Base-by-base conservation (phyloP, 2,329 filamentous ascomycete genomes). In the Apiospora rasikravindrae region DNA sequence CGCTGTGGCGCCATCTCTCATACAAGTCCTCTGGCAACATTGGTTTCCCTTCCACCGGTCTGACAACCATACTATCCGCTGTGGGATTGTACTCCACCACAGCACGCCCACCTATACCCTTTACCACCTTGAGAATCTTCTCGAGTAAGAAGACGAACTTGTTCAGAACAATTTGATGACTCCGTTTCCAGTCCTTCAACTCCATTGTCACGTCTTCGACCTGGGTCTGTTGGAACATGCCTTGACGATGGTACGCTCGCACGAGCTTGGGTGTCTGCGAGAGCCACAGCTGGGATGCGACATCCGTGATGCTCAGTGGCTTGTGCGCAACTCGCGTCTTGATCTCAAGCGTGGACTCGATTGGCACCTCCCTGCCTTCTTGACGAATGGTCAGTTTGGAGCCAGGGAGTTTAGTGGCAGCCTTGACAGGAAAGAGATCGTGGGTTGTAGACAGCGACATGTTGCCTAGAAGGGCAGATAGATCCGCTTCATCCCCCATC, bases 181-280 rank as follows among this genome's bases (percentile, higher is more conserved):
- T 45, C 44, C 73, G 19, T 75, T 86, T 82, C 84, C 84, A 86
- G 29, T 22, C 72, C 40, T 73, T 72, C 45, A 85, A 76, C 5
- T 79, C 72, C 29, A 29, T 42, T 2, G 75, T 68, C 14, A 85
- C 77, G 74, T 85, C 77, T 76, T 85, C 78, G 2, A 84, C 82
- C 70, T 74, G 66, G 73, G 33, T 3, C 33, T 6, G 33, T 33
- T 33, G 3, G 33, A 33, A 33, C 33, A 33, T 33, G 33, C 33
- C 33, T 33, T 33, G 3, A 33, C 33, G 33, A 33, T 86, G 84
- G 73, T 85, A 85, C 0, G 83, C 84, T 44, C 82, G 81, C 26
- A 86, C 83, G 45, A 87, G 83, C 57, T 84, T 84, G 0, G 83
- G 81, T 0, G 85, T 87, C 77, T 87, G 84, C 5, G 83, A 86